phyloP scores from a whole-genome alignment of 1,284 basidiomycete genomes.

The Waitea zeae region DNA sequence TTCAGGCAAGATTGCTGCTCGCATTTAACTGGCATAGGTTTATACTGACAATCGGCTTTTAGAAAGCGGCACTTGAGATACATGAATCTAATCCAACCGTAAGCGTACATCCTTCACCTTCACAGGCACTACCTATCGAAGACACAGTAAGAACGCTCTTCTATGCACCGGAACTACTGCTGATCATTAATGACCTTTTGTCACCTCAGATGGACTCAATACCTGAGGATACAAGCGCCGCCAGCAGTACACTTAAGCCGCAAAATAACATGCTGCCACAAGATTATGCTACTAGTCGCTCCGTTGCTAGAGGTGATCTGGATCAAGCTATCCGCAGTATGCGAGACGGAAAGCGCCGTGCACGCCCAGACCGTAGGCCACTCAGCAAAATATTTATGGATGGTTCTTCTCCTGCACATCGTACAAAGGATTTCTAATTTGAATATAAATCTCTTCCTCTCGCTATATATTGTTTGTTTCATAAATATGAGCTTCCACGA shows the following conservation, averaged over 20 bases:
- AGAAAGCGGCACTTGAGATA: conserved; percentile 69
- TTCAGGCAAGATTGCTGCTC: conserved; percentile 34
- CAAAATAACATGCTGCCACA: too few relatives aligned
- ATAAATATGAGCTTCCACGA: too few relatives aligned
- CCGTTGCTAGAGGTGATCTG: conserved; percentile 57
- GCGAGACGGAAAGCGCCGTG: conserved; percentile 44
- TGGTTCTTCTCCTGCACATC: conserved; percentile 27
- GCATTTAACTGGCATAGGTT: too few relatives aligned
- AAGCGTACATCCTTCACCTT: conserved; percentile 9
- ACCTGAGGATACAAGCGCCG: too few relatives aligned
- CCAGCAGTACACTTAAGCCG: too few relatives aligned
- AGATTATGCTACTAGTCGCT: conserved; percentile 18
- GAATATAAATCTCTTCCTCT: too few relatives aligned
- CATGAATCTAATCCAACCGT: conserved; percentile 30
- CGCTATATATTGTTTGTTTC: too few relatives aligned
- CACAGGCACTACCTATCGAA: conserved; percentile 3
- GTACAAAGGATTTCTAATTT: conserved; percentile 13
- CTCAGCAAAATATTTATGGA: conserved; percentile 72
- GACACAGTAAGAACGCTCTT: too few relatives aligned
- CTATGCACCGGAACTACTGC: too few relatives aligned
- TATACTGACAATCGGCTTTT: conserved; percentile 2
- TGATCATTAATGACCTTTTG: too few relatives aligned
- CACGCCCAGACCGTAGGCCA: conserved; percentile 26
- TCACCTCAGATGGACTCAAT: too few relatives aligned
- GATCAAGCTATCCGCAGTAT: conserved; percentile 74